Evolutionary conservation across 2,329 filamentous ascomycete genomes (phyloP), one percentile per base, ranked within the genome.

Genomic region (Blastomyces percursus): DNA sequence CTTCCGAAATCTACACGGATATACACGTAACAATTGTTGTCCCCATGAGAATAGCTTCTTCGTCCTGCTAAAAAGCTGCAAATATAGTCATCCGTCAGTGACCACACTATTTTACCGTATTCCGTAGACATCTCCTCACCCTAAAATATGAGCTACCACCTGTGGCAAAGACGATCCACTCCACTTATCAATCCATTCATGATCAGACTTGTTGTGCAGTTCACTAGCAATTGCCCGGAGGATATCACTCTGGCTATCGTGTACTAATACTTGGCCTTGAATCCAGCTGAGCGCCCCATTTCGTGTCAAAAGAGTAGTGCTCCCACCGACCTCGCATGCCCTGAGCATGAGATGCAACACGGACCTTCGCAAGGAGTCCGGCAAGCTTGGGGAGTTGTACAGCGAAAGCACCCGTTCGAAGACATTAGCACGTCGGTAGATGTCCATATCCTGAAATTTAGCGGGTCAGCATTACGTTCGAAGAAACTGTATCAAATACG

Each of bases 241-340:
- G 21, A 77, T 76, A 19, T 64, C 67, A 38, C 73, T 70, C 62
- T 72, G 72, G 0, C 73, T 75, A 66, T 83, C 81, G 19, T 81
- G 79, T 54, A 74, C 74, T 3, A 80, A 80, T 44, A 82, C 73
- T 68, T 85, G 84, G 64, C 83, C 82, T 63, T 87, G 81, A 9
- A 93, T 79, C 91, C 91, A 96, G 67, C 83, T 86, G 61, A 93
- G 73, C 24, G 89, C 78, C 19, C 89, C 90, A 52, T 87, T 86
- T 62, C 91, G 80, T 0, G 91, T 95, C 46, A 91, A 81, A 55
- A 96, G 78, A n/a, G 88, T 93, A 4, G 86, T 89, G 73, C 88
- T 90, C 0, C 89, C 91, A 1, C 86, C 82, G 40, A 92, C 83
- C 55, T 81, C 81, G 0, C 85, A 86, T 2, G 86, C 85, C 50